These are phyloP conservation scores for Rhodomyrtus tomentosa DNA, from an alignment of 345 rosid genomes.

Conservation along the genomic window DNA sequence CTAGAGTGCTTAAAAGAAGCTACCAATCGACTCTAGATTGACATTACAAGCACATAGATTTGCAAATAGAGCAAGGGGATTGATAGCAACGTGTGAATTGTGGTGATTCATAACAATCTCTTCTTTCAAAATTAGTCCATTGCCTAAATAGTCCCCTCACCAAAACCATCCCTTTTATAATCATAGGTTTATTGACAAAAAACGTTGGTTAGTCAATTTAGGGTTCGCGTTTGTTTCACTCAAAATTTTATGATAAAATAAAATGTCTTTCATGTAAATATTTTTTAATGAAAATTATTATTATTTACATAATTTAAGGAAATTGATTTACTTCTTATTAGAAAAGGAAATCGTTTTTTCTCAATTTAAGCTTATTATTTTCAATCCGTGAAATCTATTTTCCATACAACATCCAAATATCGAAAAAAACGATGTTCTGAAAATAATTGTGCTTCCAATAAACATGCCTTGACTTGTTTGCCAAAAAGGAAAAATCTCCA, in stretches of 20 bases:
- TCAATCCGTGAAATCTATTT: accelerated
- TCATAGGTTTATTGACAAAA: background rate
- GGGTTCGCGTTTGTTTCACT: background rate
- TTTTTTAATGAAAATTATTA: no score
- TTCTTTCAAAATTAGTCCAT: background rate
- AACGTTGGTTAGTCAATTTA: background rate
- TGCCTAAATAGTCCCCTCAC: background rate
- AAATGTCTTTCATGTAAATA: accelerated
- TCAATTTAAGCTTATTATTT: background rate
- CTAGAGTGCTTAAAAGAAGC: background rate
- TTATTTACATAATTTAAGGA: background rate
- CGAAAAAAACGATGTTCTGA: background rate
- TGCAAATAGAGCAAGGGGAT: background rate
- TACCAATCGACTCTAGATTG: background rate
- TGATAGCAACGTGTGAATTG: background rate
- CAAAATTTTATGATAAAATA: background rate
- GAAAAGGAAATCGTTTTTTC: accelerated
- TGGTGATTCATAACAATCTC: background rate
- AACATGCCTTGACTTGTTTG: background rate
- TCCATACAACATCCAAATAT: background rate
- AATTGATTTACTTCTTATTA: background rate
- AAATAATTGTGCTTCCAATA: background rate
- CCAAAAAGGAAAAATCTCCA: background rate
- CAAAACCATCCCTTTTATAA: background rate
- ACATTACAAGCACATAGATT: background rate